Evolutionary conservation across 345 rosid genomes (phyloP), one percentile per base, ranked within the genome.

Genomic region (Bruguiera parviflora): DNA sequence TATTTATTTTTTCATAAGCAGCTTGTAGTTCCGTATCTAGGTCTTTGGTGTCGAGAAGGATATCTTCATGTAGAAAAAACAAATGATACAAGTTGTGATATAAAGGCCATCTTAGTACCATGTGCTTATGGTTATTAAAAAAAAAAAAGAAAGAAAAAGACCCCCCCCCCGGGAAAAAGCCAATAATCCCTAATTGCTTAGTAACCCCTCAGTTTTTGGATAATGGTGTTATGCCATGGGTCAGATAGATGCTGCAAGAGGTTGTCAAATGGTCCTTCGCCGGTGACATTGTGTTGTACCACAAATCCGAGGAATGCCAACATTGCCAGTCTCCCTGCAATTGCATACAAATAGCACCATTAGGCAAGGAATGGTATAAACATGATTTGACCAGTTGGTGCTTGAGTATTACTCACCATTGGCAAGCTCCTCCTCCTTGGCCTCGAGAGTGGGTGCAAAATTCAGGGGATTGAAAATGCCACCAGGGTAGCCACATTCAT

Each of bases 221-320:
- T 70, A 65, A 94, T 89, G 75, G 97, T 94, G 93, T 84, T 91
- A 87, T 94, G 98, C 96, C 96, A 94, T 73, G 98, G 96, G 80
- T 94, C 98, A 24, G 97, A 81, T 16, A 91, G 69, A 83, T 94
- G 98, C 87, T 88, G 93, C 95, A 86, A 58, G 37, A 94, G 87
- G 82, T 94, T 94, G 55, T 94, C 97, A 57, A 94, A 94, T 43
- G 98, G 96, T 29, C 98, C 98, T 69, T 87, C 82, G 4, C 98
- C 96, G 0, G 98, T 94, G 67, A 91, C 98, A 29, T 94, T 94
- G 89, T 91, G 84, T 67, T 94, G 98, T 71, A 91, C 78, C 21
- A 89, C 64, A 75, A 91, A 91, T 55, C 96, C 96, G 78, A 91
- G 68, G 82, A 94, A 94, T 31, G 97, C 97, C 88, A 91, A 73